Evolutionary conservation across 768 basidiomycete species (phyloP).

Genomic region (Serendipita vermifera): DNA sequence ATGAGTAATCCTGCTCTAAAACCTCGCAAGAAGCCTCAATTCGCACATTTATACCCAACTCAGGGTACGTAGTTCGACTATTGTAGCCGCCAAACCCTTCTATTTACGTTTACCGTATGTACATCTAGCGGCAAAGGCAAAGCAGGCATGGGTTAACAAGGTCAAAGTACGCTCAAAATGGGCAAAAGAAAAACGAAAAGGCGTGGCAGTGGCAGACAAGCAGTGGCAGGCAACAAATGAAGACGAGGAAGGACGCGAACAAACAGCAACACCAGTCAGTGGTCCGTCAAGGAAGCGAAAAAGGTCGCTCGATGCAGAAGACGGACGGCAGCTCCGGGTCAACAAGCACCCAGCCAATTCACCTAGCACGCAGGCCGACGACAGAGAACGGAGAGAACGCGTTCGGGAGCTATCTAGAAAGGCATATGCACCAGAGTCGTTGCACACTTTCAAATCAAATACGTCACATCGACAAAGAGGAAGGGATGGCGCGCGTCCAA

Average conservation of each 20-base stretch:
- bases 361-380: background rate
- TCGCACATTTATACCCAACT: conserved; percentile 8
- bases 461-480: conserved; percentile 25
- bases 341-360: background rate
- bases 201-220: conserved; percentile 18
- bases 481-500: conserved; percentile 10
- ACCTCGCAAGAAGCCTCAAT: conserved; percentile 10
- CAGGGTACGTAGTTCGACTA: conserved; percentile 11
- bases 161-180: conserved; percentile 69
- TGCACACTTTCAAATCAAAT: conserved; percentile 46
- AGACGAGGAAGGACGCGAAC: conserved; percentile 8
- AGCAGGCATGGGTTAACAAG: conserved; percentile 64
- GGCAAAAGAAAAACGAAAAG: conserved; percentile 53
- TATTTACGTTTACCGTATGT: background rate
- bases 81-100: too few species aligned
- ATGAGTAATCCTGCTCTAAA: conserved; percentile 2
- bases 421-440: conserved; percentile 46
- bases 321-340: too few species aligned
- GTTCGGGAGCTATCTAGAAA: conserved; percentile 44
- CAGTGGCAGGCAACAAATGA: background rate
- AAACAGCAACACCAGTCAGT: too few species aligned
- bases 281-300: too few species aligned
- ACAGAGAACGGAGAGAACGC: background rate
- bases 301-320: conserved; percentile 30
- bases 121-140: conserved; percentile 58